A percentile compares a stretch with the other conserved stretches of the same genome.
phyloP scores from a whole-genome alignment of 192 early-diverging fungal genomes.

The Chytriomyces sp. region DNA sequence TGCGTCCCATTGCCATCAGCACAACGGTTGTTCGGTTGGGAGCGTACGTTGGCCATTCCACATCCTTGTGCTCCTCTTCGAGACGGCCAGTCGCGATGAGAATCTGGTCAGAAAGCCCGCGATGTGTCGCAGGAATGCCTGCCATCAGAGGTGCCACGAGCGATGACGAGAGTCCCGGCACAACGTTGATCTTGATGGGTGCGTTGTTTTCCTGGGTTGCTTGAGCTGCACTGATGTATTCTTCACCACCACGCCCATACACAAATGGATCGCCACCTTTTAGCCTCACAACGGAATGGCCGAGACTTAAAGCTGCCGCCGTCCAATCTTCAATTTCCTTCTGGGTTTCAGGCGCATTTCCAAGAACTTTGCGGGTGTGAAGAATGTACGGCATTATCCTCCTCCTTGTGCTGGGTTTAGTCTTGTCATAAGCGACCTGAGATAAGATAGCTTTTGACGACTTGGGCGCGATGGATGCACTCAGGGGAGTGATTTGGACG shows the following conservation, averaged over 20 bases:
- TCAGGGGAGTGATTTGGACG: constrained; percentile 41
- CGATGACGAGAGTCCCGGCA: constrained; percentile 81
- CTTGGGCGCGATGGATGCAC: neutral
- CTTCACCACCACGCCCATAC: constrained; percentile 87
- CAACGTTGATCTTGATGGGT: constrained; percentile 52
- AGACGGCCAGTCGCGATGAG: constrained; percentile 79
- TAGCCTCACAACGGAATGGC: constrained; percentile 76
- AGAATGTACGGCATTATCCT: constrained; percentile 48
- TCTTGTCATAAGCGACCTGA: constrained; percentile 12
- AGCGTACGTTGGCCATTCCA: constrained; percentile 68
- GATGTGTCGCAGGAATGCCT: constrained; percentile 83
- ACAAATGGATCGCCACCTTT: constrained; percentile 91
- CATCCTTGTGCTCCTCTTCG: constrained; percentile 66
- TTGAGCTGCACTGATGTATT: constrained; percentile 56
- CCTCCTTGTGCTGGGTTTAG: neutral
- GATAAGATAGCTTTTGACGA: constrained; percentile 5
- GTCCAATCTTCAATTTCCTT: constrained; percentile 76
- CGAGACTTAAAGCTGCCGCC: constrained; percentile 67
- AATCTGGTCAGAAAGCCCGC: constrained; percentile 81
- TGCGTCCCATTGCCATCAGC: constrained; percentile 83
- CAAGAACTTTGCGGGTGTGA: constrained; percentile 74
- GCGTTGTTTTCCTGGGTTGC: neutral
- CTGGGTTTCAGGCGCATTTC: constrained; percentile 71
- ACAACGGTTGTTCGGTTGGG: constrained; percentile 73
- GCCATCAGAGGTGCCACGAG: constrained; percentile 78